Base-by-base conservation (phyloP, 2,329 filamentous ascomycete species). In the Arachnopeziza araneosa region DNA sequence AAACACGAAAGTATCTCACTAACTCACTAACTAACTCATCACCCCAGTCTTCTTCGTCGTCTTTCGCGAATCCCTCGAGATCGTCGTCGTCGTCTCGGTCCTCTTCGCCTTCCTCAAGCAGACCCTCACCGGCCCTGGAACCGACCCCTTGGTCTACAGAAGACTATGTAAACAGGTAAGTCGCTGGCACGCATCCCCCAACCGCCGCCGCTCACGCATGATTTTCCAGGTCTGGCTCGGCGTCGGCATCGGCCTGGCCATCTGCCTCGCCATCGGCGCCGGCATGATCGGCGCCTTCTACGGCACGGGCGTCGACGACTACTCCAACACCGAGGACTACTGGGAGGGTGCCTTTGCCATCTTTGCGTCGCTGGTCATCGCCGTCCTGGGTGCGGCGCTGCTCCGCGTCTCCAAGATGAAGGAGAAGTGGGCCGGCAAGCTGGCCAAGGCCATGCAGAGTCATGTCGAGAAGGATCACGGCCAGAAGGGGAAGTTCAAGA, bases 351-450 rank as follows among this genome's bases (percentile, higher is more conserved):
- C 87, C 54, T 95, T 96, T 69, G 84, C 81, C 21, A 78, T 96
- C 50, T 72, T 95, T 55, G 90, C 91, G 2, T 80, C 85, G 21
- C 66, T 95, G 66, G 91, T 96, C 75, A 95, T 96, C 75, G 89
- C 89, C 44, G 67, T 91, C 63, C 88, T 96, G 78, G 91, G 91
- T 26, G 87, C 86, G 32, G 90, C 89, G 4, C 83, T 96, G 30
- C 83, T 96, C 8, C 87, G 91, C 24, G 82, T 96, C 58, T 88
- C 86, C 63, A 95, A 93, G 75, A 83, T 95, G 73, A 89, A 92
- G 72, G 86, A 89, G 63, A 95, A 95, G 75, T 96, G 91, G 92
- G 83, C 86, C n/a, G 77, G 88, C 68, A 95, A 95, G 82, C 83
- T 96, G 24, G 83, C 87, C 21, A 83, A 83, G 68, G 84, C 89